Evolutionary conservation across 306 rosid genomes (phyloP).

Genomic region (Lathyrus sativus): DNA sequence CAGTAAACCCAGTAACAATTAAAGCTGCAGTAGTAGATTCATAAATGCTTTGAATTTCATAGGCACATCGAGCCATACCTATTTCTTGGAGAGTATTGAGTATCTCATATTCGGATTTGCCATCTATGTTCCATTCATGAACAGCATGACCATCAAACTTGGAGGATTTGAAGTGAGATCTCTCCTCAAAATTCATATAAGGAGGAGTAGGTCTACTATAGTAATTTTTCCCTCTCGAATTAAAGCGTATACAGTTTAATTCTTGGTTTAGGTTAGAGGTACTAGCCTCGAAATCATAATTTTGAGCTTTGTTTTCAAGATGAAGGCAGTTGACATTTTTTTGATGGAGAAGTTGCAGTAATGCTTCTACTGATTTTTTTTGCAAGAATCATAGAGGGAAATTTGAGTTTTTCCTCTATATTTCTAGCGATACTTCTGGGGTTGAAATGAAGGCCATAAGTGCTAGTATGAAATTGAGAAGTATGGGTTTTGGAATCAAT

Average conservation of each 20-base stretch:
- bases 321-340: too few species aligned
- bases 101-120: background rate
- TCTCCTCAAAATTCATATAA: background rate
- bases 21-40: background rate
- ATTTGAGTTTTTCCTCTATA: too few species aligned
- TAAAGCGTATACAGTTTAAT: too few species aligned
- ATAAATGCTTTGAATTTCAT: background rate
- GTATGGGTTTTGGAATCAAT: too few species aligned
- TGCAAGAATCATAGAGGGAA: too few species aligned
- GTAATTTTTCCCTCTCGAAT: background rate
- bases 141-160: background rate
- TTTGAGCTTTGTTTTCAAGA: too few species aligned
- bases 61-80: background rate
- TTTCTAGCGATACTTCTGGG: too few species aligned
- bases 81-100: background rate
- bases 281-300: too few species aligned
- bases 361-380: too few species aligned
- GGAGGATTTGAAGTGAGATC: background rate
- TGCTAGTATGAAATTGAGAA: too few species aligned
- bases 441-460: too few species aligned
- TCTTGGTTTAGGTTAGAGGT: background rate
- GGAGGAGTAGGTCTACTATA: background rate
- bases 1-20: background rate
- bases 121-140: background rate
- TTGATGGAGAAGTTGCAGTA: too few species aligned